Conservation (phyloP, 2,329 filamentous ascomycete genomes). For the Diplocarpon rosae region DNA sequence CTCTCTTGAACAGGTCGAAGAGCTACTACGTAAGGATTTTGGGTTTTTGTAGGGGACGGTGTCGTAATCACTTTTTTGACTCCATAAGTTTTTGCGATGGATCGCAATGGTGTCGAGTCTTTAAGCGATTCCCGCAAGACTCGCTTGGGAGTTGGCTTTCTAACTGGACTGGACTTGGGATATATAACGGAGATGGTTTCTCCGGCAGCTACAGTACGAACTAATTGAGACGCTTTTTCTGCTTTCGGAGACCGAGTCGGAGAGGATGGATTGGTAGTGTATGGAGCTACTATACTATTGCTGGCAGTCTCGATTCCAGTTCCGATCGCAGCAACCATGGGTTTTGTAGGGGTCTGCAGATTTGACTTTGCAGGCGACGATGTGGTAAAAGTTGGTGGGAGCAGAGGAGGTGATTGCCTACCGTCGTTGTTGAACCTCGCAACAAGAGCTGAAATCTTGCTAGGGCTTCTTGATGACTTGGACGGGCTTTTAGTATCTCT, state of each 20-base stretch:
- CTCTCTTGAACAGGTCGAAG: constrained; percentile 7
- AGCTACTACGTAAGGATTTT: neutral
- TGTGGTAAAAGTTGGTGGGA: neutral
- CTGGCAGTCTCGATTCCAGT: constrained; percentile 4
- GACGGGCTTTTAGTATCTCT: neutral
- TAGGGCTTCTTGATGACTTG: constrained; percentile 6
- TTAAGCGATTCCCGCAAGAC: constrained; percentile 1
- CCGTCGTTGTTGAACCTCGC: constrained; percentile 20
- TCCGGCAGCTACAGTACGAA: neutral
- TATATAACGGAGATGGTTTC: neutral
- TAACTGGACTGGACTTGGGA: constrained; percentile 1
- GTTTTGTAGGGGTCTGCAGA: constrained; percentile 9
- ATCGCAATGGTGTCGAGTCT: constrained; percentile 2
- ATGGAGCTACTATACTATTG: constrained; percentile 19
- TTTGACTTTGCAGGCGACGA: constrained; percentile 3
- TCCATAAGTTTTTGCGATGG: neutral
- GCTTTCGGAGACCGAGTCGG: constrained; percentile 21
- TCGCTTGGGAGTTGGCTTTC: constrained; percentile 3
- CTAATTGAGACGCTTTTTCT: constrained; percentile 12
- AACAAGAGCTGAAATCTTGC: constrained; percentile 23
- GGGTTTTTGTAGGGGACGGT: constrained; percentile 3
- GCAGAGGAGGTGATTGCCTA: neutral
- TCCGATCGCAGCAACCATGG: neutral
- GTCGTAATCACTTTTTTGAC: neutral
- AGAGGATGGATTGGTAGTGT: constrained; percentile 22